These are phyloP conservation scores for Cercospora sp. DNA, from an alignment of 2,329 filamentous ascomycete species.

Conservation along the genomic window DNA sequence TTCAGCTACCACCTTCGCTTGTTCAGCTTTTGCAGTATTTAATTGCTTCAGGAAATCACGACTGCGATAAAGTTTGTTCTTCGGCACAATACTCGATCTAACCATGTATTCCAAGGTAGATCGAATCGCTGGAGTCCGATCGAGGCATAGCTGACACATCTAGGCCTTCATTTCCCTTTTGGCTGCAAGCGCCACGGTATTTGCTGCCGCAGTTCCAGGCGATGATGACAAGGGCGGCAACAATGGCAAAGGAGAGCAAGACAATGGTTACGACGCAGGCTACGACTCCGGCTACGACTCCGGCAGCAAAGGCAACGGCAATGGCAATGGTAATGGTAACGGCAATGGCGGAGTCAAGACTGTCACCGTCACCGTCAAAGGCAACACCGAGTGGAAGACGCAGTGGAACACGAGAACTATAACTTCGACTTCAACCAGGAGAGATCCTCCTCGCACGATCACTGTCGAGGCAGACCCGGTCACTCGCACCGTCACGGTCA, in stretches of 20 bases:
- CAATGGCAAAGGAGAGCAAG: neutral
- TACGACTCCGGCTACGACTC: neutral
- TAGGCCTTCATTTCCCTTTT: conserved; percentile 15
- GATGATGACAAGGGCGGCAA: neutral
- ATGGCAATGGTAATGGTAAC: neutral
- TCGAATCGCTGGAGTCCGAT: neutral
- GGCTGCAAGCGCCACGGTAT: conserved; percentile 9
- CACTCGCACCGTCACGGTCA: conserved; percentile 5
- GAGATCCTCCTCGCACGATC: neutral
- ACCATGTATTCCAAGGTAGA: conserved; percentile 5
- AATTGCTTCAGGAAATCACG: neutral
- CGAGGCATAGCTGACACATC: neutral
- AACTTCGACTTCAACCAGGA: neutral
- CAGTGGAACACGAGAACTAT: neutral
- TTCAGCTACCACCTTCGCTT: neutral
- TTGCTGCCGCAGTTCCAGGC: conserved; percentile 10
- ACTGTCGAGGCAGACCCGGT: conserved; percentile 2
- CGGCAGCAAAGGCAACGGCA: neutral
- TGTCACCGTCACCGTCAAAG: neutral
- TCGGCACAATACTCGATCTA: neutral
- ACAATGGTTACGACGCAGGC: neutral
- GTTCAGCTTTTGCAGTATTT: neutral
- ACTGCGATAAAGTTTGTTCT: neutral
- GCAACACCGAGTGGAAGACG: neutral
- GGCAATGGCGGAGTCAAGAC: conserved; percentile 2